A percentile compares a stretch with the other conserved stretches of the same genome.
These are phyloP conservation scores for Pistacia atlantica DNA, from an alignment of 345 rosid genomes.

Conservation along the genomic window DNA sequence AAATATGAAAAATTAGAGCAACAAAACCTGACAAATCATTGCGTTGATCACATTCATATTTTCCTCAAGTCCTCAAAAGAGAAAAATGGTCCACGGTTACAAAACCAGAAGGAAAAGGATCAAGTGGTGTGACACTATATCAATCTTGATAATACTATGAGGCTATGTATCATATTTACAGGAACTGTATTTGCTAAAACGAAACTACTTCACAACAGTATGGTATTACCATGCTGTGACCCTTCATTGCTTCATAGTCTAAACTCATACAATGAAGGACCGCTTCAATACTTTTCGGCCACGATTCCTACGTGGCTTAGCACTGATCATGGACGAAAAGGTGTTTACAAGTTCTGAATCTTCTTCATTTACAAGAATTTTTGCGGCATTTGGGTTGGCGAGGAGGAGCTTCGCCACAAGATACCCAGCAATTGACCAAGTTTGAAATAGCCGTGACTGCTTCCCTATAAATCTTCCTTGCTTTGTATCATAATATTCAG, in stretches of 20 bases:
- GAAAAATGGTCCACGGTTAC: too few species aligned
- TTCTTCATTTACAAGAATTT: slow-evolving; percentile 63
- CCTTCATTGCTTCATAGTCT: not conserved
- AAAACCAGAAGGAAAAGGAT: not conserved
- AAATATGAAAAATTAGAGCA: too few species aligned
- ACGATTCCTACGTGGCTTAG: slow-evolving; percentile 74
- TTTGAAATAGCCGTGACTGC: slow-evolving; percentile 76
- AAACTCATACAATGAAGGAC: slow-evolving; percentile 54
- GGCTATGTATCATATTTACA: not conserved
- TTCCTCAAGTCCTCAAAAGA: too few species aligned
- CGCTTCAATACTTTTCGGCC: slow-evolving; percentile 45
- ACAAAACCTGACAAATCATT: too few species aligned
- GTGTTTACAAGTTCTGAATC: slow-evolving; percentile 68
- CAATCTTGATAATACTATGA: not conserved
- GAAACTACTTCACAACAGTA: slow-evolving; percentile 3
- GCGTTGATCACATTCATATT: too few species aligned
- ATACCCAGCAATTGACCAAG: slow-evolving; percentile 94
- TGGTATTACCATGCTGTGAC: not conserved
- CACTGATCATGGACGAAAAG: slow-evolving; percentile 64
- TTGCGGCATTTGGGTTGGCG: slow-evolving; percentile 64
- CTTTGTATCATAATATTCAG: slow-evolving; percentile 86
- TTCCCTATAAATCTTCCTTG: slow-evolving; percentile 85
- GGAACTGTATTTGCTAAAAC: not conserved
- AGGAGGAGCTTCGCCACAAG: slow-evolving; percentile 85
- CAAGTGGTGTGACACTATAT: too few species aligned